These are phyloP conservation scores for Houttuynia cordata DNA, from an alignment of 164 flowering plant genomes.

Conservation along the genomic window DNA sequence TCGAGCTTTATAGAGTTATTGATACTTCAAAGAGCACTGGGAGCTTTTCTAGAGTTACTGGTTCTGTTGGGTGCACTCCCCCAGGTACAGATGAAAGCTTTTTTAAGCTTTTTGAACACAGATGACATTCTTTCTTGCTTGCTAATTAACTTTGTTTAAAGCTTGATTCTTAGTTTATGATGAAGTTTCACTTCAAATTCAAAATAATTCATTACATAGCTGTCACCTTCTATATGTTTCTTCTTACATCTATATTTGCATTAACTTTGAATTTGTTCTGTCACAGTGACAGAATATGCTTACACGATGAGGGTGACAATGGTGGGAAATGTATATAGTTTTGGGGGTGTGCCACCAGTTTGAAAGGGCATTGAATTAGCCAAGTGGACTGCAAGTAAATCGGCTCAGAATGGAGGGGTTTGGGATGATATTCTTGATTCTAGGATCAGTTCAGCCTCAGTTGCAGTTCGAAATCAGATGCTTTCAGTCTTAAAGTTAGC, in stretches of 20 bases:
- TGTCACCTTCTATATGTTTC: no score
- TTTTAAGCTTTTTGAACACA: no score
- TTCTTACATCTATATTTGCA: no score
- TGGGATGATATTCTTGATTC: conserved; percentile 51
- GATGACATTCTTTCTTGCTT: no score
- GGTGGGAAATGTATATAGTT: conserved; percentile 75
- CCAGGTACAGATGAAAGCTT: conserved; percentile 61
- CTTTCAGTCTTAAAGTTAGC: conserved; percentile 53
- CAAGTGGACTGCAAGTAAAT: conserved; percentile 40
- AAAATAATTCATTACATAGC: no score
- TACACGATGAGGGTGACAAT: conserved; percentile 72
- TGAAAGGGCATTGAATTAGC: conserved; percentile 51
- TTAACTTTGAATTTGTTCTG: background rate
- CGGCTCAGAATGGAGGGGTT: conserved; percentile 19
- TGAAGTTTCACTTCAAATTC: no score
- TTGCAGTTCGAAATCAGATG: no score
- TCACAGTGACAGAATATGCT: conserved; percentile 52
- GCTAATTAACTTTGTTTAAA: no score
- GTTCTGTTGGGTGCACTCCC: conserved; percentile 70
- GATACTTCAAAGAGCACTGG: conserved; percentile 70
- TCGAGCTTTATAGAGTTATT: conserved; percentile 62
- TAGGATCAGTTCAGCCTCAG: conserved; percentile 19
- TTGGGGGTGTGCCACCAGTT: conserved; percentile 59
- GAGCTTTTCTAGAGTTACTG: conserved; percentile 58
- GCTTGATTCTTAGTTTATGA: no score